Conservation (phyloP, 2,329 filamentous ascomycete species). For the Scleromitrula shiraiana region DNA sequence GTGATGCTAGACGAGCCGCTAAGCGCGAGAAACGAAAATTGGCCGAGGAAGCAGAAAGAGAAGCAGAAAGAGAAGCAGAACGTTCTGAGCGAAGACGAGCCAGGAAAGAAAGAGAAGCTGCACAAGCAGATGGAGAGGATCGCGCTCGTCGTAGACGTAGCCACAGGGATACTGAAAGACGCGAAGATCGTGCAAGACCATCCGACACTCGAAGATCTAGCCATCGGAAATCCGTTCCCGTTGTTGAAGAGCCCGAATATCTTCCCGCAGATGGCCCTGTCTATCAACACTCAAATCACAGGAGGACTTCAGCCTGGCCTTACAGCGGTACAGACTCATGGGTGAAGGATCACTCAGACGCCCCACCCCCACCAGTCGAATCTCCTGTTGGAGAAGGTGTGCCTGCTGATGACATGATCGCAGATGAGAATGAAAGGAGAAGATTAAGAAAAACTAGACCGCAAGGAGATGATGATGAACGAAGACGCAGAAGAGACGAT, state of each 20-base stretch:
- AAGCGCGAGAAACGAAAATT: conserved; percentile 41
- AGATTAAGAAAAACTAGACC: conserved; percentile 23
- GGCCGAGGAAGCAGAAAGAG: conserved; percentile 35
- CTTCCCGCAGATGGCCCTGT: conserved; percentile 24
- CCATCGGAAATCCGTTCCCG: conserved; percentile 36
- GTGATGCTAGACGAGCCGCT: conserved; percentile 49
- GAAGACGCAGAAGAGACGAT: conserved; percentile 24
- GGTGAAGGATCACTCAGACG: conserved; percentile 58
- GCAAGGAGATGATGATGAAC: conserved; percentile 21
- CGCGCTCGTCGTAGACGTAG: conserved; percentile 41
- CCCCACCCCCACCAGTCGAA: conserved; percentile 47
- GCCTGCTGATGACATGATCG: conserved; percentile 18
- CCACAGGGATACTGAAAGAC: conserved; percentile 41
- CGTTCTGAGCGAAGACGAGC: conserved; percentile 42
- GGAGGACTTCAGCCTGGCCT: conserved; percentile 42
- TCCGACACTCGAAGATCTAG: conserved; percentile 29
- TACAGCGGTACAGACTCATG: conserved; percentile 57
- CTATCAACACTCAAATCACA: conserved; percentile 23
- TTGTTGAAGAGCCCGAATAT: conserved; percentile 32
- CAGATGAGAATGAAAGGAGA: conserved; percentile 23
- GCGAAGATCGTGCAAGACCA: conserved; percentile 43
- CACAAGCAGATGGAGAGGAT: conserved; percentile 37
- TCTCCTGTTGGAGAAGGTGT: conserved; percentile 18
- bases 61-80: conserved; percentile 33
- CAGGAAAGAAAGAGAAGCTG: conserved; percentile 35